phyloP scores from a whole-genome alignment of 2,329 filamentous ascomycete genomes.

The Elsinoe arachidis region DNA sequence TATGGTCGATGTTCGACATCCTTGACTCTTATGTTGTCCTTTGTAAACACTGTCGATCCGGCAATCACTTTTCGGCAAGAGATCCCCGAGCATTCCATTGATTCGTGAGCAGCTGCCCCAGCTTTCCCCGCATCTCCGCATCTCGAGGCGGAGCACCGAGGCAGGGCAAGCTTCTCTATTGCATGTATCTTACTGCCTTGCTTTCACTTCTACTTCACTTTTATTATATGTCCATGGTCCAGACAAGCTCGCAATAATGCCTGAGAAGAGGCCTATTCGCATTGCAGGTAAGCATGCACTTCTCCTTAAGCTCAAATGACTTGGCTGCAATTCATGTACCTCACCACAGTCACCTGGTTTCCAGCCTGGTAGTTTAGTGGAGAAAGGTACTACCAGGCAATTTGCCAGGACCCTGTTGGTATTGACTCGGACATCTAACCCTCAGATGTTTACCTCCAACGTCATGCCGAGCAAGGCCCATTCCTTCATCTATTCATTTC shows the following conservation, averaged over 20 bases:
- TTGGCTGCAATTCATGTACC: not conserved
- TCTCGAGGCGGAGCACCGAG: not conserved
- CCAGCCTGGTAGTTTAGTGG: no score
- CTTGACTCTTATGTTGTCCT: not conserved
- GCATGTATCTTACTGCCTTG: not conserved
- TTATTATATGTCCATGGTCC: not conserved
- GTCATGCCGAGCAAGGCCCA: no score
- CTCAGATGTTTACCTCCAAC: no score
- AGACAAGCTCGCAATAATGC: slow-evolving; percentile 30
- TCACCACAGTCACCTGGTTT: no score
- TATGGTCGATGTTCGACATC: no score
- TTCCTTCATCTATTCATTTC: no score
- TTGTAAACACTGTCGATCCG: not conserved
- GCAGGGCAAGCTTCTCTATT: not conserved
- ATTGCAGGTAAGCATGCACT: slow-evolving; percentile 33
- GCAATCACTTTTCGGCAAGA: not conserved
- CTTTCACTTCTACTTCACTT: no score
- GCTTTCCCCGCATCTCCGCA: not conserved
- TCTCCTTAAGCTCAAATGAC: slow-evolving; percentile 32
- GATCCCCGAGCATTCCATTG: not conserved
- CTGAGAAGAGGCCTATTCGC: slow-evolving; percentile 35
- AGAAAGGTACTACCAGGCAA: no score
- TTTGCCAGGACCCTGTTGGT: no score
- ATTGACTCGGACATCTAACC: no score
- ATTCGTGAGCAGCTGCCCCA: not conserved